phyloP scores from a whole-genome alignment of 2,329 filamentous ascomycete species.

The Chaetomiaceae sp. region DNA sequence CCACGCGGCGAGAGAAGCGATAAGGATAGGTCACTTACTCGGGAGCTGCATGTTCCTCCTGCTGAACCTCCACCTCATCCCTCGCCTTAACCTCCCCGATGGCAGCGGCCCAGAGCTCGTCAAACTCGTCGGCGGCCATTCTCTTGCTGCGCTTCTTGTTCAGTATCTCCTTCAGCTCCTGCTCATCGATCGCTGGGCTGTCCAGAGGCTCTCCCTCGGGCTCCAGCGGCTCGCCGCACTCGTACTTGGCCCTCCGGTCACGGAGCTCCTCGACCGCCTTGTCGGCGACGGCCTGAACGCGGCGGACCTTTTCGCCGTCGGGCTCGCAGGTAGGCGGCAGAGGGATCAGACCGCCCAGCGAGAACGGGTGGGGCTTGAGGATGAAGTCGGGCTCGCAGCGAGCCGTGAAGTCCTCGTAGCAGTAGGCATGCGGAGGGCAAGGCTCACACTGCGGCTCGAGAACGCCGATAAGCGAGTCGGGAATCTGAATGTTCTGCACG shows the following conservation, averaged over 20 bases:
- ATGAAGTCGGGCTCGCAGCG: conserved; percentile 85
- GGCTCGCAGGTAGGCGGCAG: conserved; percentile 89
- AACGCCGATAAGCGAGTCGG: conserved; percentile 63
- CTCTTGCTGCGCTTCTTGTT: conserved; percentile 70
- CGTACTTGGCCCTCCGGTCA: conserved; percentile 78
- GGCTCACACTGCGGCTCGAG: conserved; percentile 79
- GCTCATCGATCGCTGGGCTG: conserved; percentile 56
- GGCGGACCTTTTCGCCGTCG: conserved; percentile 84
- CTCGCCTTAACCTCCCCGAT: conserved; percentile 63
- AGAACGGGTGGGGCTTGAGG: conserved; percentile 74
- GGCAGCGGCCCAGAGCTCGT: conserved; percentile 74
- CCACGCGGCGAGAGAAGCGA: not conserved
- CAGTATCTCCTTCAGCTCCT: conserved; percentile 71
- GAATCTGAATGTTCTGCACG: conserved; percentile 46
- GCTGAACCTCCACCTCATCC: conserved; percentile 52
- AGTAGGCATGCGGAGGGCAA: conserved; percentile 86
- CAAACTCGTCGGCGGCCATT: conserved; percentile 83
- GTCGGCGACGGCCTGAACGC: conserved; percentile 81
- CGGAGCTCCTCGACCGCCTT: conserved; percentile 81
- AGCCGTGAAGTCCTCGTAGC: conserved; percentile 69
- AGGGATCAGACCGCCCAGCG: conserved; percentile 72
- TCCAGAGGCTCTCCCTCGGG: conserved; percentile 54
- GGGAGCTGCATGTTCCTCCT: conserved; percentile 26
- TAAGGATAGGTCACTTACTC: conserved; percentile 45
- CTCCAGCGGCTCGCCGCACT: conserved; percentile 70